phyloP scores from a whole-genome alignment of 1,139 yeast genomes.

The Lizanozyma gosingica region DNA sequence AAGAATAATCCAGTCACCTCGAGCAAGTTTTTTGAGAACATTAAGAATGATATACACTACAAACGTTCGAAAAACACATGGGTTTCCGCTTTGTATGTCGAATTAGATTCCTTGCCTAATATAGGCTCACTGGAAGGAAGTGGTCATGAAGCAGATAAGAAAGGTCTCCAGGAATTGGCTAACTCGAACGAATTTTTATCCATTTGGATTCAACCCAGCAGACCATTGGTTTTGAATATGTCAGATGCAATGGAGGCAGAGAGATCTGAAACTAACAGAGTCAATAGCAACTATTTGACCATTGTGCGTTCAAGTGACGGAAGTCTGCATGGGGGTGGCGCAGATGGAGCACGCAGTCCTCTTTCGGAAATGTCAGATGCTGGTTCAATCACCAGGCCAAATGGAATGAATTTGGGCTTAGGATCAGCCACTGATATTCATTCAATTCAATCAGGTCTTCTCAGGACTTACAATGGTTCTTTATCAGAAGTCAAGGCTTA shows the following conservation, averaged over 20 bases:
- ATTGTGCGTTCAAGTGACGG: not conserved
- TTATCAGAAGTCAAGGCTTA: slow-evolving; percentile 6
- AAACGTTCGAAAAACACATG: slow-evolving; percentile 22
- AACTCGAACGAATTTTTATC: slow-evolving; percentile 22
- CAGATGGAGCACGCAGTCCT: not conserved
- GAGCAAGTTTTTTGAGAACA: slow-evolving; percentile 17
- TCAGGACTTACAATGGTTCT: not conserved
- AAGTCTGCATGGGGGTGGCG: not conserved
- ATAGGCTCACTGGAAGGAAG: not conserved
- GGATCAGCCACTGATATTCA: not conserved
- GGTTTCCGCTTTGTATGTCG: slow-evolving; percentile 13
- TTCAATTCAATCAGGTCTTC: slow-evolving; percentile 1
- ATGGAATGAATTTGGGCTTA: not conserved
- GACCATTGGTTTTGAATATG: slow-evolving; percentile 15
- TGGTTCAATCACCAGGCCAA: not conserved
- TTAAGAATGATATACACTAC: slow-evolving; percentile 20
- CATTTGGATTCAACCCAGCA: slow-evolving; percentile 27
- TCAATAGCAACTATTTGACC: slow-evolving; percentile 2
- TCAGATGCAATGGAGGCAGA: not conserved
- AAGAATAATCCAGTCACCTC: slow-evolving; percentile 16
- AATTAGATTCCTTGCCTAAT: not conserved
- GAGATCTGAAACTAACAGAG: not conserved
- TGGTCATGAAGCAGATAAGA: slow-evolving; percentile 5
- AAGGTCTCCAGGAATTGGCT: slow-evolving; percentile 22
- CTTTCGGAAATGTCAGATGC: not conserved